Base-by-base conservation (phyloP, 805 yeast genomes). In the Sungouiella thailandica region DNA sequence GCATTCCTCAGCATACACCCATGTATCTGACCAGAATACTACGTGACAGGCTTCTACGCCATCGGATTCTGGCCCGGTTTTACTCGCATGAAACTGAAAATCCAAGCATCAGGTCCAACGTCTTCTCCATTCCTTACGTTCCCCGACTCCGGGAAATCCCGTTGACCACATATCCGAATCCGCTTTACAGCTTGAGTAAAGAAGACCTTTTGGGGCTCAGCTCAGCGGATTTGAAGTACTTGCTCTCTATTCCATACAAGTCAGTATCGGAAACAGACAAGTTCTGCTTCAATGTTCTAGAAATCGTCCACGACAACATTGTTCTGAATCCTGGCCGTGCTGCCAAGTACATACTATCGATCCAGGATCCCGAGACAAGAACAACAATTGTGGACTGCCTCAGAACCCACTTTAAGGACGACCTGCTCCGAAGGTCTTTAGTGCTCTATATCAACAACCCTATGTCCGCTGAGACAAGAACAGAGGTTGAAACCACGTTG, bases 161-260 rank as follows among this genome's bases (percentile, higher is more conserved):
- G 5, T 23, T 27, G 14, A 52, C 54, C 28, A 39, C 53, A 5
- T 50, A 47, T 36, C 62, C 64, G 5, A 63, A 65, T 29, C 70
- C 72, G 3, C 49, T 65, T 23, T 56, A 49, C 33, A 33, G 45
- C 11, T 52, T 60, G 55, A 24, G 45, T 11, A 53, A 54, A 27
- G 45, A 43, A 1, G 55, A 62, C 28, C 34, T 65, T 1, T 22
- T 50, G n/a, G 20, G 23, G 2, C 50, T 66, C 19, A 37, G 41
- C 6, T 36, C 34, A 7, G 13, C 34, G 4, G 59, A 60, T 20
- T 55, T 57, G 28, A 15, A 25, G 7, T 57, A 60, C 34, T 45
- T 65, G n/a, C 36, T 51, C 3, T 32, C 38, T 5, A 39, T 60
- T 13, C 62, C 62, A 1, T 50, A 49, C 40, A 45, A 40, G 8